Evolutionary conservation across 2,329 filamentous ascomycete genomes (phyloP).

Genomic region (Verticillium nubilum): DNA sequence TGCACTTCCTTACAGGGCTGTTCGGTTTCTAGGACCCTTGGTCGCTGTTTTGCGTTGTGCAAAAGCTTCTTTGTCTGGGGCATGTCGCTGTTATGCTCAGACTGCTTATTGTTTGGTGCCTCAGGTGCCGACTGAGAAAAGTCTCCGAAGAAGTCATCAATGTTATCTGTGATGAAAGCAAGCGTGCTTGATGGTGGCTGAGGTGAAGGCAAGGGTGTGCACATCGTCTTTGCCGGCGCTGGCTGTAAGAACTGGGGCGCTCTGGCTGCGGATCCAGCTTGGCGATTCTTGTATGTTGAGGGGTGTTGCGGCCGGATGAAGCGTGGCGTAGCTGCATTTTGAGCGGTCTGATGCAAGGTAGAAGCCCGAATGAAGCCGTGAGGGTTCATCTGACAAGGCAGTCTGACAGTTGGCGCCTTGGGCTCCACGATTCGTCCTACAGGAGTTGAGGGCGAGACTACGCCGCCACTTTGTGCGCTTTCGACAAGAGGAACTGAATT

Average conservation of each 20-base stretch:
- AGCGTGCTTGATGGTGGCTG: slow-evolving; percentile 40
- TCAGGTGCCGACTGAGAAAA: slow-evolving; percentile 45
- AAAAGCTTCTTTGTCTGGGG: not conserved
- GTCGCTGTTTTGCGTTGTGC: not conserved
- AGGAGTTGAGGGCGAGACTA: not conserved
- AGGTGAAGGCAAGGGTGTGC: slow-evolving; percentile 9
- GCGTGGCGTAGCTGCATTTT: not conserved
- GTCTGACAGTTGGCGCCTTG: not conserved
- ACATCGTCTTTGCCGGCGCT: not conserved
- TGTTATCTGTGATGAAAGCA: slow-evolving; percentile 40
- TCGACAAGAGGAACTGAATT: not conserved
- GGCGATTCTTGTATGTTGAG: not conserved
- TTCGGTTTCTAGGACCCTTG: not conserved
- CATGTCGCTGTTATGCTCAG: not conserved
- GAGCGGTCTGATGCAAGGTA: not conserved
- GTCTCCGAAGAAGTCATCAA: slow-evolving; percentile 51
- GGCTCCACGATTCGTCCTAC: too few species aligned
- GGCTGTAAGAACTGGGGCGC: not conserved
- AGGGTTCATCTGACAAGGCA: not conserved
- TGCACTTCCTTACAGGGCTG: not conserved
- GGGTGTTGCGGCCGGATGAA: not conserved
- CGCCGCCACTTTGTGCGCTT: not conserved
- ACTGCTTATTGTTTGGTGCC: slow-evolving; percentile 39
- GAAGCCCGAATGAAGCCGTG: not conserved
- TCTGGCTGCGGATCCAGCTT: not conserved